A percentile compares a stretch with the other conserved stretches of the same genome.
These are phyloP conservation scores for Solanum chaucha DNA, from an alignment of 257 asterid species.

Conservation along the genomic window DNA sequence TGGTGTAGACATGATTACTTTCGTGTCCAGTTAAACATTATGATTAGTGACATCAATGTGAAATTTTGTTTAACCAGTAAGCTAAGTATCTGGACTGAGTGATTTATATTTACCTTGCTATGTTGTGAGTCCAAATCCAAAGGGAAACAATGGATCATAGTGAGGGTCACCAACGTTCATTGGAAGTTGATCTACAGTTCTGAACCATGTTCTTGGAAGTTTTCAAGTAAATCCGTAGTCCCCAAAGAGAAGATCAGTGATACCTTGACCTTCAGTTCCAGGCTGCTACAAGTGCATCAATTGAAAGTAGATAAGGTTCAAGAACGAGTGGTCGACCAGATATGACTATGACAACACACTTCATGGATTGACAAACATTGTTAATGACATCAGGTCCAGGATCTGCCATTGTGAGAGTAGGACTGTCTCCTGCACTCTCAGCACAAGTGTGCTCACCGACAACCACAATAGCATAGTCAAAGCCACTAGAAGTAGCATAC, in stretches of 20 bases:
- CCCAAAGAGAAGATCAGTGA: conserved; percentile 76
- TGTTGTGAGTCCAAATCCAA: conserved; percentile 60
- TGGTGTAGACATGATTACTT: background rate
- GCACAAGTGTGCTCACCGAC: conserved; percentile 80
- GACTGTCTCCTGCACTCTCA: conserved; percentile 67
- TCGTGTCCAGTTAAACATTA: background rate
- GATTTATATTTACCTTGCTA: conserved; percentile 33
- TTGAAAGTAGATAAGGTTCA: conserved; percentile 41
- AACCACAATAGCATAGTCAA: conserved; percentile 57
- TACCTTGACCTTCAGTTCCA: conserved; percentile 87
- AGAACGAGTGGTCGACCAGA: conserved; percentile 74
- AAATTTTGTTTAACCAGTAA: background rate
- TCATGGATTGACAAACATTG: conserved; percentile 44
- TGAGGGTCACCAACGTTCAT: conserved; percentile 60
- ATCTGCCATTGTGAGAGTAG: conserved; percentile 54
- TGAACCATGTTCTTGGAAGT: conserved; percentile 76
- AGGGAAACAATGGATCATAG: conserved; percentile 70
- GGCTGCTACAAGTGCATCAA: conserved; percentile 78
- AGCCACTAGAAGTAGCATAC: conserved; percentile 43
- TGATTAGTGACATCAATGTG: background rate
- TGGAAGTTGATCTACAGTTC: conserved; percentile 69
- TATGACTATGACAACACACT: conserved; percentile 52
- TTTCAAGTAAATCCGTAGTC: conserved; percentile 57
- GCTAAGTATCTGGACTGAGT: background rate
- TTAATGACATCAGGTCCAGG: conserved; percentile 65